Conservation (phyloP, 169 alveolate genomes). For the Plasmodium vivax region DNA sequence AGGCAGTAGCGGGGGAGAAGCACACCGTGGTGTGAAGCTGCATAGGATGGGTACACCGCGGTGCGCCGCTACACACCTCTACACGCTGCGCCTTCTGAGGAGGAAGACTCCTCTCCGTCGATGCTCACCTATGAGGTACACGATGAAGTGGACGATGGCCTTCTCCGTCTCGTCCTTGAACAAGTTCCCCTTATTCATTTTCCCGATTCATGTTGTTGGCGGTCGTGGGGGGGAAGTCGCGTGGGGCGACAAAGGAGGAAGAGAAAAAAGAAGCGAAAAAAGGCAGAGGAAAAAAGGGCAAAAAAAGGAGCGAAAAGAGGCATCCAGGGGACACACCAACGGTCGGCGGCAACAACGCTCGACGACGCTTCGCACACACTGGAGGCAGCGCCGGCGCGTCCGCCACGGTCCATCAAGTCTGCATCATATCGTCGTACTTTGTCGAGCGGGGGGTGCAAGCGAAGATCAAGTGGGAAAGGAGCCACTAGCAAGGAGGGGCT, state of each 20-base stretch:
- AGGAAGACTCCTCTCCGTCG: background rate
- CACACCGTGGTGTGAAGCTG: background rate
- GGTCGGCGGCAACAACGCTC: background rate
- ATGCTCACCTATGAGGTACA: slow-evolving; percentile 67
- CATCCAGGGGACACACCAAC: background rate
- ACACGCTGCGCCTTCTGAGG: background rate
- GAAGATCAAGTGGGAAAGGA: background rate
- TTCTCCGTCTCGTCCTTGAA: slow-evolving; percentile 76
- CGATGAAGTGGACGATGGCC: slow-evolving; percentile 79
- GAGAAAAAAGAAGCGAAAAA: background rate
- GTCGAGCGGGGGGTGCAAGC: background rate
- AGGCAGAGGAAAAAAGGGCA: background rate
- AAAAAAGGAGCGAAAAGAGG: background rate
- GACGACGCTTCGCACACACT: background rate
- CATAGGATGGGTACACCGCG: background rate
- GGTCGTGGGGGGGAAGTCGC: background rate
- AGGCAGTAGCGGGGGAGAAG: too few relatives aligned
- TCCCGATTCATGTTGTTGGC: slow-evolving; percentile 35
- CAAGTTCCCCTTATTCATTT: slow-evolving; percentile 64
- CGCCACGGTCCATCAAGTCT: background rate
- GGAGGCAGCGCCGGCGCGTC: background rate
- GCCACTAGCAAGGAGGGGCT: background rate
- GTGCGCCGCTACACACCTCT: background rate
- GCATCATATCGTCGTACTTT: background rate
- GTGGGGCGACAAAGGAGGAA: background rate